Base-by-base conservation (phyloP, 163 green algal genomes). In the Scenedesmus sp. region DNA sequence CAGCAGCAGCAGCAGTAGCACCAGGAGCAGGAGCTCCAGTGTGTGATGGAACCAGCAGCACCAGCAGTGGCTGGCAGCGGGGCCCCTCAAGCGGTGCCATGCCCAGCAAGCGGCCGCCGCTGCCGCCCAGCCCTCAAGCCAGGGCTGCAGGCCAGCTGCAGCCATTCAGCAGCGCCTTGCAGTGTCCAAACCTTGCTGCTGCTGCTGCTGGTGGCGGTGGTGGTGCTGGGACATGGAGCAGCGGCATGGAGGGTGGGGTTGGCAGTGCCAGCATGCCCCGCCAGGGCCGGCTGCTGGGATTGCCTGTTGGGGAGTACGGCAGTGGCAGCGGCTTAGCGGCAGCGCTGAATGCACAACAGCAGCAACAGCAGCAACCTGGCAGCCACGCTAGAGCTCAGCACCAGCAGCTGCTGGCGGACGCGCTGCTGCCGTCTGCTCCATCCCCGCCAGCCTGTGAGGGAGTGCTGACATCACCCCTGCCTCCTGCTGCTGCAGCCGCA, bases 401-500 rank as follows among this genome's bases (percentile, higher is more conserved):
- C n/a, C 85, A 89, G 30, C 68, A 89, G 68, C 68, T 46, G 26
- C 44, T 46, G 35, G 30, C 43, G 9, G 35, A 43, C 37, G 44
- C 26, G 4, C 40, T 83, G 22, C 22, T 51, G 68, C 26, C 30
- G 43, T 40, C 82, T n/a, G 37, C 24, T 16, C 79, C 70, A 6
- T 43, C 49, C 6, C 73, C 65, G 4, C 33, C 76, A 35, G 44
- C 13, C 10, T 10, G 85, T 10, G 70, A 83, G 35, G 68, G 68
- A 22, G 2, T 90, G 30, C 85, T 90, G 13, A 40, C 53, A 42
- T 72, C 46, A 12, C 73, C 81, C 0, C 81, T 86, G 30, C 26
- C 30, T 33, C 83, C 61, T 81, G 84, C 84, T 89, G n/a, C 61
- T 82, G 61, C 84, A 65, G 61, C 42, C 82, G 82, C 84, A 44